Conservation (phyloP, 768 basidiomycete species). For the Russula earlei region DNA sequence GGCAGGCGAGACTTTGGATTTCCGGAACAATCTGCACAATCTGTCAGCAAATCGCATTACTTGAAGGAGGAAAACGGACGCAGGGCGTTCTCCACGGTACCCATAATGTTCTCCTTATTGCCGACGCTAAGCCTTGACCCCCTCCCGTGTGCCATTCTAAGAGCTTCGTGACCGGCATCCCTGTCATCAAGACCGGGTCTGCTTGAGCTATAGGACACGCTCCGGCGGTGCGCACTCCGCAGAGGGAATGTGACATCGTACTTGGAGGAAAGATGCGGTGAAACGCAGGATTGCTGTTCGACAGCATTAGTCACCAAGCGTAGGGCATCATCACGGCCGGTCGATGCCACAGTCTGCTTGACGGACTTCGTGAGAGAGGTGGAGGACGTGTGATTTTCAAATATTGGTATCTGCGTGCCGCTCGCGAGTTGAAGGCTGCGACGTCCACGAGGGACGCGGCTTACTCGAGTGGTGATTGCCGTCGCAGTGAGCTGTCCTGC, state of each 20-base stretch:
- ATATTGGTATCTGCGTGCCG: not conserved
- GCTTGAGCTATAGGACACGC: conserved; percentile 4
- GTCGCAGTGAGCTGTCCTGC: not conserved
- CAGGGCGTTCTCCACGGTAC: not conserved
- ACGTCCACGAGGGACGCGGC: conserved; percentile 16
- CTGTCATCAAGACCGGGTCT: not conserved
- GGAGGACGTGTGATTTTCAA: not conserved
- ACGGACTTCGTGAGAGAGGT: not conserved
- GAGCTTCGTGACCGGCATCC: not conserved
- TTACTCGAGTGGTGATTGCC: not conserved
- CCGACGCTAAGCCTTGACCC: not conserved
- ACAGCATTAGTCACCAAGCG: not conserved
- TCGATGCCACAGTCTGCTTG: not conserved
- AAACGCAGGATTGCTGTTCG: not conserved
- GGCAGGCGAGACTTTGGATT: conserved; percentile 22
- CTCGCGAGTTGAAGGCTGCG: conserved; percentile 8
- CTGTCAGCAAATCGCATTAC: not conserved
- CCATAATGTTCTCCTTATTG: conserved; percentile 14
- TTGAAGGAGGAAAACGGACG: not conserved
- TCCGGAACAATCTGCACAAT: not conserved
- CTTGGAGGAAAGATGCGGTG: not conserved
- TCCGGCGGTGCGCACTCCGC: conserved; percentile 12
- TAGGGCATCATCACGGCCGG: not conserved
- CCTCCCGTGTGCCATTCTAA: not conserved
- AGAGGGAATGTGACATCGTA: not conserved